A percentile compares a stretch with the other conserved stretches of the same genome.
phyloP scores from a whole-genome alignment of 129 eudicot genomes.

The Artemisia tridentata region DNA sequence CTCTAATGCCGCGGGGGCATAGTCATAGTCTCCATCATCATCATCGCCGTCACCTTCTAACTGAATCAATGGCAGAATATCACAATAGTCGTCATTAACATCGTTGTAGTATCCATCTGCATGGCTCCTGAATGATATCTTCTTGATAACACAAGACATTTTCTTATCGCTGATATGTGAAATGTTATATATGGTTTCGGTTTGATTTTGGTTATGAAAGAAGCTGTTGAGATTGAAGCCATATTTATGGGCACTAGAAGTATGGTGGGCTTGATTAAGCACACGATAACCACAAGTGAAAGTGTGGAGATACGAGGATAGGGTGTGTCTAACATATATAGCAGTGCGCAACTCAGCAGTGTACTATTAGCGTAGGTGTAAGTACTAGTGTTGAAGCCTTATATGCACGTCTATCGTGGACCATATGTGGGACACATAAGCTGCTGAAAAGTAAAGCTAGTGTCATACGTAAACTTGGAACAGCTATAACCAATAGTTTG shows the following conservation, averaged over 20 bases:
- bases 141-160: conserved; percentile 26
- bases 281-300: conserved; percentile 19
- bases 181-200: not conserved
- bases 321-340: not conserved
- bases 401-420: no score
- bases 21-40: no score
- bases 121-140: conserved; percentile 21
- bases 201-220: conserved; percentile 10
- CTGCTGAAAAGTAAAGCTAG: not conserved
- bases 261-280: conserved; percentile 2
- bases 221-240: conserved; percentile 1
- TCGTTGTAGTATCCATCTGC: conserved; percentile 27
- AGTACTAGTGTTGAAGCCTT: no score
- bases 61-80: conserved; percentile 12
- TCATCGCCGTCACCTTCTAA: conserved; percentile 23
- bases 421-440: not conserved
- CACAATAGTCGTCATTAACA: conserved; percentile 22
- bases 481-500: no score
- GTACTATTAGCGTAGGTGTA: no score
- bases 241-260: conserved; percentile 22
- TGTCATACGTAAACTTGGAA: no score
- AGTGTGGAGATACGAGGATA: conserved; percentile 26
- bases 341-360: no score
- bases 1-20: conserved; percentile 24
- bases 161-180: not conserved